A percentile compares a stretch with the other conserved stretches of the same genome.
Evolutionary conservation across 1,284 basidiomycete genomes (phyloP).

Genomic region (Ustilago lituana): DNA sequence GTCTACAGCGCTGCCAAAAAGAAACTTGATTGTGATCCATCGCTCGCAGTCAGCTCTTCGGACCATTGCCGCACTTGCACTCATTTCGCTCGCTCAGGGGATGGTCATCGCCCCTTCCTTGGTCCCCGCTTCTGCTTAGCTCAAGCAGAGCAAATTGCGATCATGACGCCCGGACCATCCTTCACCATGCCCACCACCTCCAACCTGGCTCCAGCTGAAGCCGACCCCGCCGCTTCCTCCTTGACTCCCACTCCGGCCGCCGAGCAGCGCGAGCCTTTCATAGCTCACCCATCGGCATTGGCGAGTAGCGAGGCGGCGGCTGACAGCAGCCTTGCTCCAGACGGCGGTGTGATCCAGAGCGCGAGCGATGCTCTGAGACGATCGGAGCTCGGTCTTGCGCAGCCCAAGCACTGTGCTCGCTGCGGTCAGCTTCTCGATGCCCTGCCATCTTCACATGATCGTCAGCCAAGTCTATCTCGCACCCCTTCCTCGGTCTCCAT

Average conservation of each 20-base stretch:
- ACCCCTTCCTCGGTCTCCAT: constrained; percentile 29
- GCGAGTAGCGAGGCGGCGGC: no score
- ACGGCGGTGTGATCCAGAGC: neutral
- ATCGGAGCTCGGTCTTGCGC: constrained; percentile 7
- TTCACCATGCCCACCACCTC: constrained; percentile 30
- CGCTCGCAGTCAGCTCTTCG: no score
- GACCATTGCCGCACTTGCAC: no score
- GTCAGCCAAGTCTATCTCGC: constrained; percentile 14
- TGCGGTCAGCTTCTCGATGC: constrained; percentile 45
- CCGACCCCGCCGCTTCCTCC: neutral
- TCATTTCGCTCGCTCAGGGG: no score
- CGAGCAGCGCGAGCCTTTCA: neutral
- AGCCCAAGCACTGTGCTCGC: constrained; percentile 42
- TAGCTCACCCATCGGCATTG: neutral
- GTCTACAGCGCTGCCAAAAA: no score
- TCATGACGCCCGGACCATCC: constrained; percentile 51
- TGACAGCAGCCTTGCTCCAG: no score
- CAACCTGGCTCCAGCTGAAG: constrained; percentile 1
- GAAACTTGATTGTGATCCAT: no score
- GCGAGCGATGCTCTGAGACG: constrained; percentile 10
- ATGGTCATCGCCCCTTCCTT: neutral
- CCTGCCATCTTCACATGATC: constrained; percentile 10
- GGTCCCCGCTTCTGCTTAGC: no score
- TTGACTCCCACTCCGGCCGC: neutral
- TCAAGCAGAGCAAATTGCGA: neutral